Conservation (phyloP, 2,329 filamentous ascomycete species). For the Neophaeococcomyces mojaviensis region DNA sequence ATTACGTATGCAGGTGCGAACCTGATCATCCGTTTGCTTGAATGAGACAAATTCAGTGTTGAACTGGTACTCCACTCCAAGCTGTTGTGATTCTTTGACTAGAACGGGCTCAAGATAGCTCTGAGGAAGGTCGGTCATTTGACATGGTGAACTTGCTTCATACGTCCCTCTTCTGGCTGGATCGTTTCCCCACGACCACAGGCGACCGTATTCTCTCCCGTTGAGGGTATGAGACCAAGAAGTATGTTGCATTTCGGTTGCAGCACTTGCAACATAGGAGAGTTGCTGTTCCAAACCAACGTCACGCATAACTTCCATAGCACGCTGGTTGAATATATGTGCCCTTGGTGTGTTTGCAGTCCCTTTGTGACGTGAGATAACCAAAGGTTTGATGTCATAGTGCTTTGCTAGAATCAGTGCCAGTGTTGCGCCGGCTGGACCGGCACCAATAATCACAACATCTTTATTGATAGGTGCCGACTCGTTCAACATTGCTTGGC, state of each 20-base stretch:
- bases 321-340: conserved; percentile 12
- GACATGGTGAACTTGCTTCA: conserved; percentile 34
- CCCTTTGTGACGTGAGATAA: conserved; percentile 8
- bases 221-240: too few relatives aligned
- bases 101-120: conserved; percentile 44
- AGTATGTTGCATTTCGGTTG: too few relatives aligned
- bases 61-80: conserved; percentile 39
- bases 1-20: not conserved
- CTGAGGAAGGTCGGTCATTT: conserved; percentile 40
- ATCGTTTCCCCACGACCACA: not conserved
- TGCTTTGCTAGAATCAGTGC: conserved; percentile 5
- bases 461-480: too few relatives aligned
- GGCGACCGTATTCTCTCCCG: not conserved
- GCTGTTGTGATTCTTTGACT: conserved; percentile 32
- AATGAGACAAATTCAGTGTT: conserved; percentile 35
- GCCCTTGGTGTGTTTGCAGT: conserved; percentile 12
- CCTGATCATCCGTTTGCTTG: not conserved
- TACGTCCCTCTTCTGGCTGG: not conserved
- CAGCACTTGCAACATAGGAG: not conserved
- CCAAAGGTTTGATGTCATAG: conserved; percentile 1
- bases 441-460: conserved; percentile 18
- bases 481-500: too few relatives aligned
- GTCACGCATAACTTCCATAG: conserved; percentile 11
- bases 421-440: conserved; percentile 19
- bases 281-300: conserved; percentile 6